Conservation (phyloP, 352 stramenopile species). For the Blastocystis sp. region DNA sequence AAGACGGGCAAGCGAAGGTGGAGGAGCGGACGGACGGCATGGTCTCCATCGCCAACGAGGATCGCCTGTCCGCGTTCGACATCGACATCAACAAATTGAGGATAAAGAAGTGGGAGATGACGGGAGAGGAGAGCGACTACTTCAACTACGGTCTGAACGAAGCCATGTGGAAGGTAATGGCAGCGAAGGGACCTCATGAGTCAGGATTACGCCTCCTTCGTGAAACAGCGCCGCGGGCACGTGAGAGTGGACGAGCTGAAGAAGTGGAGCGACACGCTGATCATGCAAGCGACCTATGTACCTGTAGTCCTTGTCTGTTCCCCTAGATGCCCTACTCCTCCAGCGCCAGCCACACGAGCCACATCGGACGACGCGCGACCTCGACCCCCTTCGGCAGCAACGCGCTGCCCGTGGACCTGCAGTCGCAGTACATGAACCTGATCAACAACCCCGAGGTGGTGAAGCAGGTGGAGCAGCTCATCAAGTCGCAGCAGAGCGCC, state of each 20-base stretch:
- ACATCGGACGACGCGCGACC: not conserved
- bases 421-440: not conserved
- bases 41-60: conserved; percentile 42
- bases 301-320: not conserved
- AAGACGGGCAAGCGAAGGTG: not conserved
- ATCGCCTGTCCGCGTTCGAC: conserved; percentile 37
- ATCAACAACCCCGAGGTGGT: conserved; percentile 43
- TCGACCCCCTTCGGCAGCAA: not conserved
- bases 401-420: not conserved
- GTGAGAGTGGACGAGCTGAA: conserved; percentile 33
- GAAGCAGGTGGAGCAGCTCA: conserved; percentile 31
- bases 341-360: not conserved
- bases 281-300: conserved; percentile 22
- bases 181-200: not conserved
- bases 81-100: conserved; percentile 69
- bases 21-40: conserved; percentile 7
- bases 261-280: conserved; percentile 13
- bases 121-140: conserved; percentile 58
- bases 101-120: conserved; percentile 59
- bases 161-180: conserved; percentile 50
- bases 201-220: conserved; percentile 28
- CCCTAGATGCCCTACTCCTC: conserved; percentile 56
- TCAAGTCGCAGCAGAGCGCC: not conserved
- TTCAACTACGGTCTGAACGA: conserved; percentile 69
- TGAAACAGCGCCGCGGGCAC: conserved; percentile 11